Evolutionary conservation across 495 filamentous ascomycete genomes (phyloP).

Genomic region (Trichoderma reesei): DNA sequence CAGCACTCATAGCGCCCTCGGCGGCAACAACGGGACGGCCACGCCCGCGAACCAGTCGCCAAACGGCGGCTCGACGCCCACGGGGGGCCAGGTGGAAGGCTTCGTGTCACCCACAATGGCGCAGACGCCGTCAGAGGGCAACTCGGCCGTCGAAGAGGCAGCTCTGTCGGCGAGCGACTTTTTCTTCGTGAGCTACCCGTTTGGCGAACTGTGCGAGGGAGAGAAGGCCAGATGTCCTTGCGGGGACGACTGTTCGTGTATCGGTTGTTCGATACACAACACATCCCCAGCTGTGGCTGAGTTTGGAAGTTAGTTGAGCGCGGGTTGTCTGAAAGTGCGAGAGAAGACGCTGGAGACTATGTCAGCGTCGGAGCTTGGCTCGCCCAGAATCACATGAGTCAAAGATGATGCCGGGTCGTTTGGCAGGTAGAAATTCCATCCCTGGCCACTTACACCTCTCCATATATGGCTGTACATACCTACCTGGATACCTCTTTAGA

Average conservation of each 20-base stretch:
- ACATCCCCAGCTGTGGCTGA: neutral
- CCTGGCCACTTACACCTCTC: too few species aligned
- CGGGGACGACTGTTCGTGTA: slow-evolving; percentile 43
- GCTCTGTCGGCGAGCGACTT: slow-evolving; percentile 33
- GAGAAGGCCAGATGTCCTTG: slow-evolving; percentile 35
- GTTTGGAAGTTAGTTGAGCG: slow-evolving; percentile 14
- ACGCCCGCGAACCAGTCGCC: neutral
- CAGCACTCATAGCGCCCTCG: neutral
- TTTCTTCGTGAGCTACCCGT: slow-evolving; percentile 40
- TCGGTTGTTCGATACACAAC: slow-evolving; percentile 36
- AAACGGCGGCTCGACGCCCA: neutral
- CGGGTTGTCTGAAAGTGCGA: neutral
- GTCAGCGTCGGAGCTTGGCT: too few species aligned
- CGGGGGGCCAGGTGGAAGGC: slow-evolving; percentile 8
- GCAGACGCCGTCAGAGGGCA: slow-evolving; percentile 31
- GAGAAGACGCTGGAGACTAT: neutral
- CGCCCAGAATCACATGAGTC: too few species aligned
- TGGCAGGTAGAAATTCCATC: too few species aligned
- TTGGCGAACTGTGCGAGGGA: slow-evolving; percentile 27
- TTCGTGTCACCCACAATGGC: slow-evolving; percentile 18
- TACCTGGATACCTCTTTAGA: too few species aligned
- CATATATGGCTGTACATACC: too few species aligned
- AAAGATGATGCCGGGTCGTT: too few species aligned
- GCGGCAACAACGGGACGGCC: slow-evolving; percentile 11
- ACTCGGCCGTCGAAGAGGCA: slow-evolving; percentile 32